phyloP scores from a whole-genome alignment of 148 eudicot genomes.

The Salicornia ramosissima region DNA sequence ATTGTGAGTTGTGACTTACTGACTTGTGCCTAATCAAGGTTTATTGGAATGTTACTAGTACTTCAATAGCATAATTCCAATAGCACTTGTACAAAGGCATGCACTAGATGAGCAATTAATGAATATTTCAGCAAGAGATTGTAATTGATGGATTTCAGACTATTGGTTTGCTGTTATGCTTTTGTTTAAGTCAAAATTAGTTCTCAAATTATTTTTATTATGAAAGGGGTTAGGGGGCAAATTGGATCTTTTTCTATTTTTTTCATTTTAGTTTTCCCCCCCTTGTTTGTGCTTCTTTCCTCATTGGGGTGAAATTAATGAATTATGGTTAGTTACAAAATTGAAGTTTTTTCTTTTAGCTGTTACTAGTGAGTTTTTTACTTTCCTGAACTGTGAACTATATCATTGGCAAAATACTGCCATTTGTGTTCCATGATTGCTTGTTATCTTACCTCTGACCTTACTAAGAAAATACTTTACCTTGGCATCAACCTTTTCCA shows the following conservation, averaged over 20 bases:
- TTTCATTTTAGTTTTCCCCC: neutral
- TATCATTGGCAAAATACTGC: neutral
- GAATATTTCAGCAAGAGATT: too few species aligned
- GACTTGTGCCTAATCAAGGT: too few species aligned
- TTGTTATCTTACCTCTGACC: neutral
- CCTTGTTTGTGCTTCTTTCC: neutral
- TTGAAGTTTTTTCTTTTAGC: neutral
- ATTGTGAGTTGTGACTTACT: too few species aligned
- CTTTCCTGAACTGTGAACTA: neutral
- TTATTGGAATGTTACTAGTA: too few species aligned
- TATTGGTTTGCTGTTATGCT: too few species aligned
- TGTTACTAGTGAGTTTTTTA: neutral
- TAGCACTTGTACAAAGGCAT: too few species aligned
- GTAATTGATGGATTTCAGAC: too few species aligned
- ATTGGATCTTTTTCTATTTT: neutral
- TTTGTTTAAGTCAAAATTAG: too few species aligned
- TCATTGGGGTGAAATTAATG: neutral
- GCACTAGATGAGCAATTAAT: too few species aligned
- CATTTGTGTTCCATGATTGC: neutral
- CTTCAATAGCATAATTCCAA: too few species aligned
- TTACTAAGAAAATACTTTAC: neutral
- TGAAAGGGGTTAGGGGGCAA: too few species aligned
- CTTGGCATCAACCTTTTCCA: conserved; percentile 30
- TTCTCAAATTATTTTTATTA: too few species aligned
- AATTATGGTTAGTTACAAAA: neutral